Base-by-base conservation (phyloP, 306 rosid species). In the Cyamopsis tetragonoloba region DNA sequence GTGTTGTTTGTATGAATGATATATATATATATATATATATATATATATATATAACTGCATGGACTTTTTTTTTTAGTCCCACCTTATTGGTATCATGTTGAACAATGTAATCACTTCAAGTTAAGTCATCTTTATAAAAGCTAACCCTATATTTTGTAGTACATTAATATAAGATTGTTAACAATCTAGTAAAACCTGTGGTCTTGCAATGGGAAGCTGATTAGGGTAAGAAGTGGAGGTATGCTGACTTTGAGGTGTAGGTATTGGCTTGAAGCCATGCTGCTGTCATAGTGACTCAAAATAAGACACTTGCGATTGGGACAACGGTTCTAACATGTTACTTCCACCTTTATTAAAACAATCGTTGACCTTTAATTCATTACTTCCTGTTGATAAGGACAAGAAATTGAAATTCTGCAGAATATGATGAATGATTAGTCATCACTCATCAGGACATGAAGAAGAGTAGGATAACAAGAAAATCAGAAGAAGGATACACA, bases 401-500 rank as follows among this genome's bases (percentile, higher is more conserved):
- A 84, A 81, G 79, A 84, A 82, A 64, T 91, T 84, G 70, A 82
- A 75, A 73, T 30, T 66, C 97, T 88, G 88, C 81, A 58, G 28
- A 48, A 64, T 38, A 65, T 39, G 70, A 39, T 61, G n/a, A n/a
- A n/a, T n/a, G n/a, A n/a, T n/a, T n/a, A n/a, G n/a, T n/a, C n/a
- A n/a, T n/a, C 23, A 72, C 26, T 27, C 53, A 75, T 76, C 37
- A 81, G 75, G 64, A 19, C 23, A 60, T 28, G 18, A 62, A 41
- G 12, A 66, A 24, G 48, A 24, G 44, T 7, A 22, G 56, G 18
- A 15, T 63, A 53, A 0, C n/a, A n/a, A n/a, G n/a, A n/a, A n/a
- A n/a, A n/a, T n/a, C n/a, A n/a, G n/a, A n/a, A n/a, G n/a, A n/a
- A n/a, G n/a, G n/a, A n/a, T n/a, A n/a, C n/a, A n/a, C n/a, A n/a